Base-by-base conservation (phyloP, 208 protist species). In the Endotrypanum monterogeii region DNA sequence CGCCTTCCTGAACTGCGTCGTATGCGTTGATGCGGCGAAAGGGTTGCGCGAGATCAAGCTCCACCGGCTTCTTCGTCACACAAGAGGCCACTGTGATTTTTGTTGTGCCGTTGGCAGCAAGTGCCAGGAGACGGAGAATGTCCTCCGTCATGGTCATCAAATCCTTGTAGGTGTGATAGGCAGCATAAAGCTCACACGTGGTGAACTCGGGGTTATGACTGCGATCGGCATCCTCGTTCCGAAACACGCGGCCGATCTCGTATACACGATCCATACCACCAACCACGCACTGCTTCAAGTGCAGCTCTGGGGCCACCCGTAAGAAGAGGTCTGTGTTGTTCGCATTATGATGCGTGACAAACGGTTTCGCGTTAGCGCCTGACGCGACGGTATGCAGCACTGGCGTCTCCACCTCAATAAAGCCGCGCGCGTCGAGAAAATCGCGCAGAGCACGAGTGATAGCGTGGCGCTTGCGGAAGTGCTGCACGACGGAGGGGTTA, bases 191-290 rank as follows among this genome's bases (percentile, higher is more conserved):
- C 79, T 99, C 98, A 75, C 94, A 95, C 32, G 89, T 96, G 35
- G 98, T 98, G 83, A 99, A 99, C 83, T 99, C 98, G 23, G 98
- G 98, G 73, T 98, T 98, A 85, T 99, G 98, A 76, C 88, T 98
- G 56, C 87, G 72, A 83, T 98, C 96, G n/a, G 94, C 89, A 73
- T 90, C 90, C 85, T 99, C 96, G 83, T 98, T 99, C 51, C 96
- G 88, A 79, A 98, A 99, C 9, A 98, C 89, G 48, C 88, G 93
- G 55, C 97, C 96, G 62, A 99, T 92, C 85, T 99, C 98, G 83
- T 98, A 99, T 5, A 99, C 96, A 20, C 92, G 84, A 63, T 99
- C 92, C 70, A 99, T 82, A 35, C 98, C 98, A 28, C 95, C 98
- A 46, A 98, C 93, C 60, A 99, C 86, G 57, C 97, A 94, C 84